Evolutionary conservation across 2,329 filamentous ascomycete species (phyloP), one percentile per base, ranked within the genome.

Genomic region (Neofusicoccum cordaticola): DNA sequence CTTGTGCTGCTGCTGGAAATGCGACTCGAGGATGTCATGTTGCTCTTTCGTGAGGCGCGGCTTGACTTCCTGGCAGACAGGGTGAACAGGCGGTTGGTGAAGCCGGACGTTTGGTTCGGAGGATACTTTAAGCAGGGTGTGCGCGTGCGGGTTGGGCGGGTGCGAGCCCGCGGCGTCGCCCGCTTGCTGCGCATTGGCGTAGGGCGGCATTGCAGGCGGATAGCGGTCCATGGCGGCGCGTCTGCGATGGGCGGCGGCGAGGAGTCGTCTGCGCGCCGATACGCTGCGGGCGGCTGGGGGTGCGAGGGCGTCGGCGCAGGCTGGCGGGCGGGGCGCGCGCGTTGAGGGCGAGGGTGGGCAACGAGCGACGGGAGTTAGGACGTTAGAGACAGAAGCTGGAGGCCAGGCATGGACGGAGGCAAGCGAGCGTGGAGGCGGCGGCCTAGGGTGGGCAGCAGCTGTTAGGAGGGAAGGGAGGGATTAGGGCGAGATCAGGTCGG

Each of bases 1-100:
- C 74, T 84, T 84, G 67, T 75, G 73, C 71, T 83, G 80, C 66
- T 76, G 73, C 69, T 77, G 76, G 69, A 82, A 84, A 66, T 84
- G 79, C 42, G 73, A 71, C 71, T 84, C 82, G 67, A 84, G 77
- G 61, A 83, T 79, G 70, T 83, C 81, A 68, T 83, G 81, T 72
- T 84, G 82, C 71, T 83, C 81, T 71, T 83, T 83, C 66, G 81
- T 83, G 50, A 83, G 76, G 66, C 81, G 79, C 45, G 81, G 81
- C 73, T 83, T 83, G 70, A 82, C 80, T 71, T 83, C 80, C 68
- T 58, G 63, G 63, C 52, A 58, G 44, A 64, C 45, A 53, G 63
- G 63, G 45, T 64, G 62, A 39, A 51, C 27, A 39, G 63, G 53
- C 19, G 44, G 47, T 41, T 51, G 42, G 44, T 56, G 63, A 35